Evolutionary conservation across 495 filamentous ascomycete species (phyloP).

Genomic region (Neurospora sp.): DNA sequence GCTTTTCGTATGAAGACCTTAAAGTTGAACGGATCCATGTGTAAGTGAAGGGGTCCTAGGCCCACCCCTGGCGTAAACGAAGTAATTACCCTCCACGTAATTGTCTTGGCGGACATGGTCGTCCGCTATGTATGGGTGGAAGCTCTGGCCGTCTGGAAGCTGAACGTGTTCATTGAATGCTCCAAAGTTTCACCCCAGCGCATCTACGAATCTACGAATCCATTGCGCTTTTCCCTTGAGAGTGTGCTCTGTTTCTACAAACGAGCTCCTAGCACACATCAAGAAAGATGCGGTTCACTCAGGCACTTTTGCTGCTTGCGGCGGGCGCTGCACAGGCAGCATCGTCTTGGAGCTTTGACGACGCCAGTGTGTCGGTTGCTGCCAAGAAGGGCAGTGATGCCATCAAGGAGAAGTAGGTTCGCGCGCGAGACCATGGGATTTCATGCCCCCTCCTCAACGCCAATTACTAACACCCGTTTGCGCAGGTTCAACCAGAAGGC

Average conservation of each 20-base stretch:
- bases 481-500: constrained; percentile 52
- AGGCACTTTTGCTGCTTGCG: constrained; percentile 35
- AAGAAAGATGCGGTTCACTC: constrained; percentile 38
- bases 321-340: constrained; percentile 47
- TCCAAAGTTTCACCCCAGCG: neutral
- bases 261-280: constrained; percentile 4
- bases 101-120: constrained; percentile 6
- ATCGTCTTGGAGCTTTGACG: constrained; percentile 74
- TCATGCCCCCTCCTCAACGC: neutral
- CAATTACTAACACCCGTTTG: constrained; percentile 1
- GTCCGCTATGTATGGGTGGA: constrained; percentile 4
- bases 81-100: constrained; percentile 3
- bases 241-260: neutral
- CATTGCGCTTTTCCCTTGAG: neutral
- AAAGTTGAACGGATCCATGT: neutral
- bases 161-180: constrained; percentile 23
- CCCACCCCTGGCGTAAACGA: neutral
- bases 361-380: constrained; percentile 70
- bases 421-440: constrained; percentile 5
- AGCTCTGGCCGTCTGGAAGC: constrained; percentile 6
- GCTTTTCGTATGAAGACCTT: too few relatives aligned
- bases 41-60: neutral
- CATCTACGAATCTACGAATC: neutral
- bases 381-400: constrained; percentile 55
- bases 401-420: constrained; percentile 60